Evolutionary conservation across 2,329 filamentous ascomycete species (phyloP).

Genomic region (Gnomoniopsis smithogilvyi): DNA sequence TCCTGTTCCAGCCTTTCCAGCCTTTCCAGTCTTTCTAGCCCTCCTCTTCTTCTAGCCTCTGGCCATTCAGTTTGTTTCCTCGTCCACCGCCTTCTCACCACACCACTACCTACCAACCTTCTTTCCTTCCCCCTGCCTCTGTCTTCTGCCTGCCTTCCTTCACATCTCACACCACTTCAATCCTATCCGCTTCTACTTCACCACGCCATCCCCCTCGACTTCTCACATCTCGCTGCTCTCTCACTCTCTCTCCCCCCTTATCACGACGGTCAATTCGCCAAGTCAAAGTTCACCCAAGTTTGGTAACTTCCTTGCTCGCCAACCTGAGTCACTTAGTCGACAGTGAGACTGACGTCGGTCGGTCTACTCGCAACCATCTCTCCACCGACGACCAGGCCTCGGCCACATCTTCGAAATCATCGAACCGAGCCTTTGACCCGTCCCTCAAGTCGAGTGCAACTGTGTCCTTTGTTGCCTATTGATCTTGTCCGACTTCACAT

Average conservation of each 20-base stretch:
- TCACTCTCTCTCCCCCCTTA: conserved; percentile 18
- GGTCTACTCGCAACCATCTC: conserved; percentile 1
- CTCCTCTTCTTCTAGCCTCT: background rate
- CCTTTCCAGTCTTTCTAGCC: background rate
- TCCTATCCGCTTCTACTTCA: conserved; percentile 15
- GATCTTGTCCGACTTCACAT: background rate
- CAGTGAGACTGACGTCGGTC: conserved; percentile 5
- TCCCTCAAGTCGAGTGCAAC: conserved; percentile 13
- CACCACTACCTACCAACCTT: conserved; percentile 19
- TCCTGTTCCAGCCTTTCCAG: background rate
- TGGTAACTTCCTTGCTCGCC: conserved; percentile 7
- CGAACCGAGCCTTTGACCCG: conserved; percentile 10
- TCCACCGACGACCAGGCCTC: conserved; percentile 5
- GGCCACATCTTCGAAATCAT: conserved; percentile 11
- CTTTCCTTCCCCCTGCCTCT: conserved; percentile 19
- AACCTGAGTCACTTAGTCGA: conserved; percentile 3
- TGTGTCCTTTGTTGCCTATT: conserved; percentile 8
- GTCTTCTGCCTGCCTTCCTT: conserved; percentile 17
- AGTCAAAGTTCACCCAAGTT: conserved; percentile 10
- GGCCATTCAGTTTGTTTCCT: background rate
- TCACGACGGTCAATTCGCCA: conserved; percentile 7
- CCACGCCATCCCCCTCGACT: conserved; percentile 7
- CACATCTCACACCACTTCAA: conserved; percentile 15
- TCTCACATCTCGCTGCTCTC: background rate
- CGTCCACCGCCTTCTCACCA: conserved; percentile 16